These are phyloP conservation scores for Fusarium compactum DNA, from an alignment of 2,329 filamentous ascomycete genomes.

Conservation along the genomic window DNA sequence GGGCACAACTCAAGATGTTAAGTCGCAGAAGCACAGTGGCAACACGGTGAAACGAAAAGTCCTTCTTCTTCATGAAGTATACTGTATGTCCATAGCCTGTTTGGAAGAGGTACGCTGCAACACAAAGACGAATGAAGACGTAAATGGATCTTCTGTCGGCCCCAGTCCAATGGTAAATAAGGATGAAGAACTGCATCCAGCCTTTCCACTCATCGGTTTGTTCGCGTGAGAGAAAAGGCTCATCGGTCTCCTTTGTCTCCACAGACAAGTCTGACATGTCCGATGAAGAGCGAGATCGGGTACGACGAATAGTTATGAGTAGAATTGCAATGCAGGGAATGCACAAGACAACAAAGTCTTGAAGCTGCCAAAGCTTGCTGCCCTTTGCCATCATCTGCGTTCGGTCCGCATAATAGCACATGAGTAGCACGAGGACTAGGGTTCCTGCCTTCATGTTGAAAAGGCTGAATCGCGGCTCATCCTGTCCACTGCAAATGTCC, in stretches of 20 bases:
- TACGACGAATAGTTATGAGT: slow-evolving; percentile 30
- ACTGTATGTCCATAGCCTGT: slow-evolving; percentile 70
- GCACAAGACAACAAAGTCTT: slow-evolving; percentile 32
- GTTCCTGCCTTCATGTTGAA: slow-evolving; percentile 41
- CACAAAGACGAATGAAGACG: slow-evolving; percentile 64
- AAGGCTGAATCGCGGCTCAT: slow-evolving; percentile 1
- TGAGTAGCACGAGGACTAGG: slow-evolving; percentile 38
- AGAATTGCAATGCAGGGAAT: slow-evolving; percentile 2
- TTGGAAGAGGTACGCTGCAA: slow-evolving; percentile 71
- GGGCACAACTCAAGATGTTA: slow-evolving; percentile 65
- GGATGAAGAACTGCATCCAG: slow-evolving; percentile 67
- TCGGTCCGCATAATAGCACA: slow-evolving; percentile 45
- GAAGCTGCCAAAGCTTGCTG: slow-evolving; percentile 8
- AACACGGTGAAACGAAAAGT: slow-evolving; percentile 66
- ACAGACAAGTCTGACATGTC: rapidly evolving
- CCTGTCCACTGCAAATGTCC: background rate
- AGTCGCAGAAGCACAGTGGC: slow-evolving; percentile 65
- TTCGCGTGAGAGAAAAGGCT: background rate
- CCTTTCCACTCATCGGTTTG: slow-evolving; percentile 75
- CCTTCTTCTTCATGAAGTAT: slow-evolving; percentile 66
- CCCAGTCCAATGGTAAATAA: slow-evolving; percentile 69
- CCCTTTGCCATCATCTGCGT: slow-evolving; percentile 45
- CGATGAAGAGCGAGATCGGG: background rate
- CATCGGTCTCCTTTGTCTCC: background rate
- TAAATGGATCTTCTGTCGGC: slow-evolving; percentile 61